Base-by-base conservation (phyloP, 495 filamentous ascomycete genomes). In the Penicillium mononematosum region DNA sequence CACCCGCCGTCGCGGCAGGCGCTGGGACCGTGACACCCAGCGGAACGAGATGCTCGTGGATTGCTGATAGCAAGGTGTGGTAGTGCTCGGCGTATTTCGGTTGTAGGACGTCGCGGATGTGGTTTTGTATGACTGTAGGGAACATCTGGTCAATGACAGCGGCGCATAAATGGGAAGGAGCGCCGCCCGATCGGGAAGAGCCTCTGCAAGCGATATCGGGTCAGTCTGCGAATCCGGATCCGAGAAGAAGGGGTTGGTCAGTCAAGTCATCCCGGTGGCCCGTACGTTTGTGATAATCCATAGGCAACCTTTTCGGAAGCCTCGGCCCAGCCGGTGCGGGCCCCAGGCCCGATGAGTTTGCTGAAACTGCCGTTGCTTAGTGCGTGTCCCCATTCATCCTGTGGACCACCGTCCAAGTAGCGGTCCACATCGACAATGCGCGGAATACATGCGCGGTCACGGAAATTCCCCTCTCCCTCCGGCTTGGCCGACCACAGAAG, bases 311-410 rank as follows among this genome's bases (percentile, higher is more conserved):
- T 88, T 19, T 79, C 70, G 4, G 86, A 83, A 16, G 78, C 85
- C 66, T 96, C 92, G 1, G 83, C 81, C 91, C 92, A 97, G 19
- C 92, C 92, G 2, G 87, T 90, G 32, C 92, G 75, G 36, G 85
- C 61, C 0, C 91, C 92, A 0, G 92, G 91, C 0, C 83, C 88
- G n/a, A 85, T 79, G 16, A 96, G 80, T 71, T 97, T 97, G 62
- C 82, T 87, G 71, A 96, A 96, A 16, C 82, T 88, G 19, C 86
- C 90, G 70, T 96, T 96, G 59, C 84, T 88, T 17, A 92, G 73
- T 5, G 83, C 81, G 68, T 96, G 87, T 5, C 91, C 89, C 61
- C 88, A 94, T 46, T 71, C 74, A 63, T 81, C 73, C 11, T 70
- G 72, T 14, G 83, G 77, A 0, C 79, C 75, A 0, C 83, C 78